phyloP scores from a whole-genome alignment of 345 rosid species.

The Eucalyptus brandiana region DNA sequence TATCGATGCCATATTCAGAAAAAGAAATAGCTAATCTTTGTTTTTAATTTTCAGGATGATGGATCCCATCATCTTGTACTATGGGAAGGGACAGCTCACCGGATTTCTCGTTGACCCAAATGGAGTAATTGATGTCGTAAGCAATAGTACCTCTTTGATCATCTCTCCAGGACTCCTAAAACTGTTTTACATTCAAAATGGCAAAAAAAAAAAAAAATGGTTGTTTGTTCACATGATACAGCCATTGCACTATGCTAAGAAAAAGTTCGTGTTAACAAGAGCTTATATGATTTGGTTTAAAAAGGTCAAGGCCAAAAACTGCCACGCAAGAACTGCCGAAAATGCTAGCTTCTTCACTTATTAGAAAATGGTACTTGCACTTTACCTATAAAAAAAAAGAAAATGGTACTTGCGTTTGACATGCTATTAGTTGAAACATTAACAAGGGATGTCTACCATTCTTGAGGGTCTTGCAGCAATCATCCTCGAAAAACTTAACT shows the following conservation, averaged over 20 bases:
- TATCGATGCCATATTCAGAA: neutral
- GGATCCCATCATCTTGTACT: conserved; percentile 85
- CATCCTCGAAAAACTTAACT: neutral
- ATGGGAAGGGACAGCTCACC: conserved; percentile 90
- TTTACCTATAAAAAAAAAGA: too few relatives aligned
- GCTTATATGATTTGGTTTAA: neutral
- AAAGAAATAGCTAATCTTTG: neutral
- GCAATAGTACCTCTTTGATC: neutral
- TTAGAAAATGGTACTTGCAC: neutral
- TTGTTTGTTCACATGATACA: neutral
- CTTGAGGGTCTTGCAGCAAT: neutral
- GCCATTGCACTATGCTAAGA: neutral
- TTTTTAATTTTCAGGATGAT: conserved; percentile 57
- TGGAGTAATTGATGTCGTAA: conserved; percentile 89
- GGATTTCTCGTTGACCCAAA: conserved; percentile 82
- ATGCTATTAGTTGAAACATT: neutral
- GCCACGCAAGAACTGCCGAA: neutral
- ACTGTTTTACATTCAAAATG: neutral
- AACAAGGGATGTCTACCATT: neutral
- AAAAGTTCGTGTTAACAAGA: neutral
- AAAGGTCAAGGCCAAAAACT: neutral
- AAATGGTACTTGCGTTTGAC: neutral
- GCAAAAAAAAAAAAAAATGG: too few relatives aligned
- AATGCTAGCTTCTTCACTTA: neutral
- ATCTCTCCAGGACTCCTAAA: neutral